These are phyloP conservation scores for Grammothele lineata DNA, from an alignment of 768 basidiomycete species.

Conservation along the genomic window DNA sequence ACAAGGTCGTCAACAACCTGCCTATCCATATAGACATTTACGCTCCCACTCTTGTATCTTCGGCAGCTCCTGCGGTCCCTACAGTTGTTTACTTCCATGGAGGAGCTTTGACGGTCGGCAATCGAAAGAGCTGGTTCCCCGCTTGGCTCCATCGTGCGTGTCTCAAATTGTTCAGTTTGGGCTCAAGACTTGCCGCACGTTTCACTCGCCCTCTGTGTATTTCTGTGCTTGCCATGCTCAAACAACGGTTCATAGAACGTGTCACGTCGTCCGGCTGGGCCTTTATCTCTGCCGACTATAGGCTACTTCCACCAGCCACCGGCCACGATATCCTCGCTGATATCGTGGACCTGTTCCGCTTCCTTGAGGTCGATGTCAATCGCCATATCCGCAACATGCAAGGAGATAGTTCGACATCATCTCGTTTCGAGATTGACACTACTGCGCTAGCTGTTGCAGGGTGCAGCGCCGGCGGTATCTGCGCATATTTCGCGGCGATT, in stretches of 20 bases:
- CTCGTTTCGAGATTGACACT: slow-evolving; percentile 36
- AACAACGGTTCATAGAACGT: slow-evolving; percentile 43
- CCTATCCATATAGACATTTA: slow-evolving; percentile 34
- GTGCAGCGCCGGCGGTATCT: slow-evolving; percentile 58
- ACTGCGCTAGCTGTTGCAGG: slow-evolving; percentile 49
- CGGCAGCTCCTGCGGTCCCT: slow-evolving; percentile 32
- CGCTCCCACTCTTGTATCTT: slow-evolving; percentile 24
- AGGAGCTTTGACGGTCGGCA: slow-evolving; percentile 59
- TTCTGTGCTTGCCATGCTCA: too few relatives aligned
- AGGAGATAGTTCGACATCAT: not conserved
- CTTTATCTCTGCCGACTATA: slow-evolving; percentile 63
- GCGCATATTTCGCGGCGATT: slow-evolving; percentile 56
- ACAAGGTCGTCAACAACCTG: slow-evolving; percentile 29
- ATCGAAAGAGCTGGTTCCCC: slow-evolving; percentile 59
- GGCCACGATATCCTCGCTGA: slow-evolving; percentile 57
- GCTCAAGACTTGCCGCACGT: too few relatives aligned
- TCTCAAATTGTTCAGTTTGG: too few relatives aligned
- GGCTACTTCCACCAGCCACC: slow-evolving; percentile 47
- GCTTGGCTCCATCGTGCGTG: slow-evolving; percentile 54
- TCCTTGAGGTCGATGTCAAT: slow-evolving; percentile 30
- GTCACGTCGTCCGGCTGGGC: slow-evolving; percentile 42
- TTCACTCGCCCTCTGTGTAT: too few relatives aligned
- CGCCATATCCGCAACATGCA: not conserved
- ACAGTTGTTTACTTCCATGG: slow-evolving; percentile 41
- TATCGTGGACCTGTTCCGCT: slow-evolving; percentile 50